phyloP scores from a whole-genome alignment of 306 rosid genomes.

The Cicer chorassanicum region DNA sequence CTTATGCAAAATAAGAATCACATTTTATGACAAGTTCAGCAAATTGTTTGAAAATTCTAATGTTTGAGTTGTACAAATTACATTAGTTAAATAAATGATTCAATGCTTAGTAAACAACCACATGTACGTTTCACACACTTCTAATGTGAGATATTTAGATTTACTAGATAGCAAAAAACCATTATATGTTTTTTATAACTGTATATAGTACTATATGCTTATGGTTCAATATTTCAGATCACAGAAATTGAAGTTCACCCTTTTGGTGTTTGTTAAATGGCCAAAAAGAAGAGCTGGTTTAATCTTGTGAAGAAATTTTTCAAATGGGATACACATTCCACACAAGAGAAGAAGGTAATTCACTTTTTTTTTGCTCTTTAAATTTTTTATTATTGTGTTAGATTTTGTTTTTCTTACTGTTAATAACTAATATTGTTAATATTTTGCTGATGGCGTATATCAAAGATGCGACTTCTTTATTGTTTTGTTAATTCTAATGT shows the following conservation, averaged over 20 bases:
- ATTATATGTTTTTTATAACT: conserved; percentile 33
- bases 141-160: conserved; percentile 30
- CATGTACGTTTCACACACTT: conserved; percentile 41
- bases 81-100: conserved; percentile 39
- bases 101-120: conserved; percentile 38
- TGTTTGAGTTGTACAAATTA: conserved; percentile 42
- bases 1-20: conserved; percentile 42
- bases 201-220: conserved; percentile 13
- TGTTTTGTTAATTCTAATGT: conserved; percentile 31
- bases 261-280: conserved; percentile 62
- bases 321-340: conserved; percentile 59
- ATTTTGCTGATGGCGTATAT: no score
- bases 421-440: no score
- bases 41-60: conserved; percentile 47
- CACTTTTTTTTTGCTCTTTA: not conserved
- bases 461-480: no score
- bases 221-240: conserved; percentile 48
- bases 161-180: conserved; percentile 28
- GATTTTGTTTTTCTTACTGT: conserved; percentile 16
- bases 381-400: not conserved
- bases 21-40: conserved; percentile 38
- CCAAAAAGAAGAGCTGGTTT: conserved; percentile 84
- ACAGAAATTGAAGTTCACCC: conserved; percentile 38
- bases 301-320: conserved; percentile 75
- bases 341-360: conserved; percentile 70